These are phyloP conservation scores for Sugiyamaella novakii DNA, from an alignment of 1,139 yeast genomes.

Conservation along the genomic window DNA sequence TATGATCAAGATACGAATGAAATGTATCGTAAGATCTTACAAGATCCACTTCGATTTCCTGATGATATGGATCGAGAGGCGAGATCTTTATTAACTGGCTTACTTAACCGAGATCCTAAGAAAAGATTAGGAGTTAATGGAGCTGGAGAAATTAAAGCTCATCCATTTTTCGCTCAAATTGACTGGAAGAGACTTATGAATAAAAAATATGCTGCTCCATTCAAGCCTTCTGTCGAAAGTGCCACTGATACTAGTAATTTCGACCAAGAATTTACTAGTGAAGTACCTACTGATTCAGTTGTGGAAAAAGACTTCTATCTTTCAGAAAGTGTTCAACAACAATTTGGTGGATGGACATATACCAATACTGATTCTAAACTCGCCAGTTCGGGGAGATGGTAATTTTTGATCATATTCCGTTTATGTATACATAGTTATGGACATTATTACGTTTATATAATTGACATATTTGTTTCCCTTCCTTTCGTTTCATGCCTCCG, in stretches of 20 bases:
- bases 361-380: conserved; percentile 50
- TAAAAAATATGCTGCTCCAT: conserved; percentile 94
- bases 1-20: conserved; percentile 92
- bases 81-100: conserved; percentile 71
- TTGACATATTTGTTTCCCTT: background rate
- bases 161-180: conserved; percentile 84
- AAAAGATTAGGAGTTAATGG: conserved; percentile 77
- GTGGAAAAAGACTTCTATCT: conserved; percentile 71
- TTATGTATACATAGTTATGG: conserved; percentile 15
- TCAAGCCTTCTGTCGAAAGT: conserved; percentile 86
- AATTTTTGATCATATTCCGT: background rate
- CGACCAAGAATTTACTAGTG: conserved; percentile 89
- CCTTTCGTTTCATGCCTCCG: no score
- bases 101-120: conserved; percentile 83
- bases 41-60: conserved; percentile 88
- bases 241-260: conserved; percentile 90
- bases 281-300: conserved; percentile 92
- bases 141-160: conserved; percentile 80
- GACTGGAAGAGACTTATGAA: conserved; percentile 85
- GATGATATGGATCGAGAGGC: conserved; percentile 88
- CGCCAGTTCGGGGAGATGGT: conserved; percentile 34
- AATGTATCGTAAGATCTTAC: conserved; percentile 91
- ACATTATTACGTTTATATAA: conserved; percentile 8
- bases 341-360: conserved; percentile 98
- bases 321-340: conserved; percentile 85